phyloP scores from a whole-genome alignment of 75 land plant species.

The Chamaecyparis obtusa region DNA sequence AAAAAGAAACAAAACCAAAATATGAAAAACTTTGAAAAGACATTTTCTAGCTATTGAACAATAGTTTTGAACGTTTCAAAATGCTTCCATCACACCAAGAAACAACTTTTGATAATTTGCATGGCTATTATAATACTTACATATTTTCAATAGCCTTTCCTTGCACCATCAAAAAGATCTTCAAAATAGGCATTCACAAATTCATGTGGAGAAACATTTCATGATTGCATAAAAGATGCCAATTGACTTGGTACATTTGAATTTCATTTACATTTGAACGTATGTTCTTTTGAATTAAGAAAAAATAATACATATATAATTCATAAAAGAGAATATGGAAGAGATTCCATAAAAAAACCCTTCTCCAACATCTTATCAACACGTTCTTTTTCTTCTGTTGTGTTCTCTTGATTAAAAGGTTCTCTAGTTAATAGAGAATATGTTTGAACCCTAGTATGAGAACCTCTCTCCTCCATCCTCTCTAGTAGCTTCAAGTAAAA shows the following conservation, averaged over 20 bases:
- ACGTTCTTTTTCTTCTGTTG: conserved; percentile 6
- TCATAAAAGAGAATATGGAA: neutral
- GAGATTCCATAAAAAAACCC: neutral
- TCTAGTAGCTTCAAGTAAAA: conserved; percentile 43
- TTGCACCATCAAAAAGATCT: conserved; percentile 64
- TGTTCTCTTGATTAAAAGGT: conserved; percentile 27
- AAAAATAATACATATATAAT: neutral
- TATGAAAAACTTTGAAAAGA: no score
- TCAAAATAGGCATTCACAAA: conserved; percentile 64
- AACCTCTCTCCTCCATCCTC: conserved; percentile 40
- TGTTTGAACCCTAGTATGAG: conserved; percentile 33
- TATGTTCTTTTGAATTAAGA: neutral
- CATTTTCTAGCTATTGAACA: no score
- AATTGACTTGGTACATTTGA: conserved; percentile 45
- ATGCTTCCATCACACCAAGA: conserved; percentile 60
- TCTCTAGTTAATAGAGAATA: conserved; percentile 43
- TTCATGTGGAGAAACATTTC: conserved; percentile 43
- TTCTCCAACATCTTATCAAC: conserved; percentile 9
- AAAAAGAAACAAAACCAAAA: no score
- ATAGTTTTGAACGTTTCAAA: conserved; percentile 20
- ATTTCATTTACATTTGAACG: neutral
- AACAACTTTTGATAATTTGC: conserved; percentile 59
- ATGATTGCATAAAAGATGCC: conserved; percentile 18
- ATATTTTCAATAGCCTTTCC: conserved; percentile 77
- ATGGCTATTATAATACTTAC: conserved; percentile 60